Base-by-base conservation (phyloP, 2,329 filamentous ascomycete genomes). In the Phialocephala sp. region DNA sequence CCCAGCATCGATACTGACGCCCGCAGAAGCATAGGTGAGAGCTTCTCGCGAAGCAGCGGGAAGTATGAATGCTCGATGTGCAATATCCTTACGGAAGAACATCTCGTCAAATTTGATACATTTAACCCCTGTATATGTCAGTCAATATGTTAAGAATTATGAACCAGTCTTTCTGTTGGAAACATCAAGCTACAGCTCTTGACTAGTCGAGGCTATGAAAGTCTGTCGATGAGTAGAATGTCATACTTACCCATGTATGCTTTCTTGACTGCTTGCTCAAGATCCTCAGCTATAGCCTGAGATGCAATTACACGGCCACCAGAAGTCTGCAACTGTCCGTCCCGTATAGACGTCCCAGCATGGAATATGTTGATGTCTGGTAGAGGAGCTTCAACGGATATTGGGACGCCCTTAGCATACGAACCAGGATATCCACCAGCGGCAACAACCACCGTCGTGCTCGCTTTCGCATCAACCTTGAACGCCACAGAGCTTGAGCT, bases 251-350 rank as follows among this genome's bases (percentile, higher is more conserved):
- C 93, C 69, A 88, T 85, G 77, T 99, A 99, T n/a, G 93, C 93
- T 76, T 90, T 91, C 73, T 89, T 86, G 1, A 98, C 92, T 0
- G 95, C 95, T 60, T 91, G 89, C 73, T 92, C 87, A 0, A 99
- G 86, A 14, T 89, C 91, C 43, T 85, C 83, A 0, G 88, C 91
- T 1, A 89, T 91, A 1, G 94, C 91, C 43, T 92, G 97, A n/a
- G 93, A 89, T 18, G 94, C 94, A 75, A 99, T 97, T 39, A 99
- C 95, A 64, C 95, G 89, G 0, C 95, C 95, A 56, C 95, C 95
- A 0, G 91, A 86, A 0, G 93, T 94, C 74, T 89, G 85, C 22
- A 98, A 83, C 68, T 88, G 82, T 20, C 80, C 82, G 41, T 87
- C 84, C 11, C 85, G 81, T 18, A 92, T 77, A 45, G 84, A 84